Evolutionary conservation across 805 yeast genomes (phyloP).

Genomic region (Lipomyces yamanashiensis): DNA sequence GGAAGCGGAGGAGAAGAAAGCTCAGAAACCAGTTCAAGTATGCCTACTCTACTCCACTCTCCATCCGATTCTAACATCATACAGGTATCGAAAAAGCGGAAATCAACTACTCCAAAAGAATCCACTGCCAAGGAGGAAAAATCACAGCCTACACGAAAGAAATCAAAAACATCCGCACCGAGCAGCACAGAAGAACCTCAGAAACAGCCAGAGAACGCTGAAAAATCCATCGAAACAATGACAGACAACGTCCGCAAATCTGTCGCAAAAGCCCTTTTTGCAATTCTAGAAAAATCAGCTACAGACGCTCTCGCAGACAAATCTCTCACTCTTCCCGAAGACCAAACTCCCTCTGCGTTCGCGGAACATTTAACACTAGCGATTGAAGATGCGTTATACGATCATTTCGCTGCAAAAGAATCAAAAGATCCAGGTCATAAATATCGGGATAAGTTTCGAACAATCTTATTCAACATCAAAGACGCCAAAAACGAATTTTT

Average conservation of each 20-base stretch:
- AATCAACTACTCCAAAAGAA: not conserved
- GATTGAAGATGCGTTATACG: constrained; percentile 58
- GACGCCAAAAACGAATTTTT: constrained; percentile 61
- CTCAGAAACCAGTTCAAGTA: constrained; percentile 4
- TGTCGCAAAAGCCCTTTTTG: constrained; percentile 58
- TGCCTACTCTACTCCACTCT: not conserved
- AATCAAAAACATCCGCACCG: constrained; percentile 5
- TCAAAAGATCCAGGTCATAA: constrained; percentile 48
- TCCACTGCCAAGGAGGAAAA: not conserved
- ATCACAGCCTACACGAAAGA: constrained; percentile 3
- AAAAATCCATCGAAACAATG: constrained; percentile 16
- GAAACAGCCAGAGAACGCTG: not conserved
- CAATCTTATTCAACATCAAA: constrained; percentile 63
- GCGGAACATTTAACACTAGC: constrained; percentile 54
- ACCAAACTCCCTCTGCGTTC: constrained; percentile 44
- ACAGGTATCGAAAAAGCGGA: constrained; percentile 3
- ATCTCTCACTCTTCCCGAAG: constrained; percentile 27
- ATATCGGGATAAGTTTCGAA: constrained; percentile 72
- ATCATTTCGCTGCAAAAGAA: constrained; percentile 44
- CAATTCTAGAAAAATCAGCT: constrained; percentile 48
- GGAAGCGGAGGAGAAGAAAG: constrained; percentile 28
- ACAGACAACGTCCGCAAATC: constrained; percentile 52
- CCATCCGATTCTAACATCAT: not conserved
- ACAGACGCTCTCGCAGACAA: not conserved
- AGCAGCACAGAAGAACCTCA: not conserved